Conservation (phyloP, 2,329 filamentous ascomycete genomes). For the Scedosporium aurantiacum region DNA sequence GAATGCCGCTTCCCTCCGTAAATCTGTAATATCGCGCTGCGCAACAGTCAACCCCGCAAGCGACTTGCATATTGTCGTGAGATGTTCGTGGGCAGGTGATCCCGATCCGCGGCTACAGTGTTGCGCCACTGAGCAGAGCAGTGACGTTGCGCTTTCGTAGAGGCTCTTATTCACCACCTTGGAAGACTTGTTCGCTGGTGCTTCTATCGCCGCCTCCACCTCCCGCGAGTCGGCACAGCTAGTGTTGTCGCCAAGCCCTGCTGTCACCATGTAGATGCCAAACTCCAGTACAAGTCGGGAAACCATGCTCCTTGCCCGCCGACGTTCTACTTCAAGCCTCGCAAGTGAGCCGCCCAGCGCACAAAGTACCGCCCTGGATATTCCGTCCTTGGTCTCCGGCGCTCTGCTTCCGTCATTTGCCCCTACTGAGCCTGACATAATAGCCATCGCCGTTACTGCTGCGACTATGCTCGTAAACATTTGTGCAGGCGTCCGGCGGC, state of each 20-base stretch:
- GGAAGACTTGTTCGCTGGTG: conserved; percentile 4
- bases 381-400: neutral
- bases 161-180: neutral
- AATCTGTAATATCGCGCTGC: conserved; percentile 20
- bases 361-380: neutral
- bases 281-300: neutral
- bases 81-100: conserved; percentile 24
- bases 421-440: neutral
- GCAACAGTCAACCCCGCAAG: conserved; percentile 24
- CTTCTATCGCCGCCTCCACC: neutral
- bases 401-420: neutral
- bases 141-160: conserved; percentile 22
- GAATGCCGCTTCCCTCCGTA: conserved; percentile 38
- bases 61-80: conserved; percentile 28
- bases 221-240: neutral
- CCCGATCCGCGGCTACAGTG: conserved; percentile 32
- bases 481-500: neutral
- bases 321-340: neutral
- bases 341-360: conserved; percentile 3
- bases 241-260: neutral
- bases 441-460: conserved; percentile 1
- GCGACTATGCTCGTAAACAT: conserved; percentile 3
- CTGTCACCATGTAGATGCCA: neutral
- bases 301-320: neutral
- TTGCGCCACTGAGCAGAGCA: conserved; percentile 35